Percentiles rank a stretch among this genome's conserved stretches.
Evolutionary conservation across 805 yeast genomes (phyloP).

Genomic region (Candida boidinii): DNA sequence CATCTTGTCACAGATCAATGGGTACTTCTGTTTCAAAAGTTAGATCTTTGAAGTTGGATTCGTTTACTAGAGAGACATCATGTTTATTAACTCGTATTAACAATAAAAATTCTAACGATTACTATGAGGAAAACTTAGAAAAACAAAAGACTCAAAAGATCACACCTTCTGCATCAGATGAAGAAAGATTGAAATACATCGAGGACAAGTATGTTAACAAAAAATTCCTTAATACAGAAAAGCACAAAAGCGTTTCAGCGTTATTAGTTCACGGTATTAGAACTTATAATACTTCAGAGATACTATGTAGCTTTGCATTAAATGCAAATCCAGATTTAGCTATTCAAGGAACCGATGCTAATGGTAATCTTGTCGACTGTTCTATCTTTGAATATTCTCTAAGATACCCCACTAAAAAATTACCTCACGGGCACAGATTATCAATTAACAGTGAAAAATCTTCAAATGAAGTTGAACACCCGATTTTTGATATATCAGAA

Average conservation of each 20-base stretch:
- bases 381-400: conserved; percentile 44
- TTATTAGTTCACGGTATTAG: conserved; percentile 43
- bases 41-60: conserved; percentile 70
- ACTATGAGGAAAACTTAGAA: conserved; percentile 43
- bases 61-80: conserved; percentile 50
- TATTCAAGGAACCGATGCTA: not conserved
- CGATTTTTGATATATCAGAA: conserved; percentile 44
- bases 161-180: conserved; percentile 27
- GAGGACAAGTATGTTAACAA: conserved; percentile 55
- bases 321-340: conserved; percentile 40
- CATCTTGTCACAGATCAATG: conserved; percentile 80
- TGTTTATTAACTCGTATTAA: conserved; percentile 42
- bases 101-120: conserved; percentile 47
- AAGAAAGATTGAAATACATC: conserved; percentile 50
- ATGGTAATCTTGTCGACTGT: conserved; percentile 20
- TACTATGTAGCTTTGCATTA: conserved; percentile 33
- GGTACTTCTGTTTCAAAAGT: conserved; percentile 79
- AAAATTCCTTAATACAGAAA: conserved; percentile 28
- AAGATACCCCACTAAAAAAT: conserved; percentile 20
- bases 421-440: conserved; percentile 2
- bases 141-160: conserved; percentile 16
- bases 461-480: not conserved
- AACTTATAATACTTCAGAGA: conserved; percentile 35
- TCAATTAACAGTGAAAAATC: conserved; percentile 6
- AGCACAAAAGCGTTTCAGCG: conserved; percentile 20